phyloP scores from a whole-genome alignment of 306 rosid species.

The Gynostemma pentaphyllum region DNA sequence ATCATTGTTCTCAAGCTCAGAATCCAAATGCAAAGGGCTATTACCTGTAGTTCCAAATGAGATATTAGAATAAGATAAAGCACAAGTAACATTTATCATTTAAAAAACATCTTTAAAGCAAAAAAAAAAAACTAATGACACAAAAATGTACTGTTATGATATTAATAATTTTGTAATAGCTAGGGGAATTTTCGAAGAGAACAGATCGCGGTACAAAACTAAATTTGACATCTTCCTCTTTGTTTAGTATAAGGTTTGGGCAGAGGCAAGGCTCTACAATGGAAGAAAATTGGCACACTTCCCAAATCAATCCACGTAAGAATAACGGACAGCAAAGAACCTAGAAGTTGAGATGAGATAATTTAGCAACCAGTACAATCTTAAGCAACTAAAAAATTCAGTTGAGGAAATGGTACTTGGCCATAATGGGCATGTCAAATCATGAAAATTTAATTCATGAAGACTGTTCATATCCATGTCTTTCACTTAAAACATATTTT shows the following conservation, averaged over 20 bases:
- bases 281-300: not conserved
- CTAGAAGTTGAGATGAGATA: not conserved
- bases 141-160: not conserved
- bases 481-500: not conserved
- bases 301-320: not conserved
- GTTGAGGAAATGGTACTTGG: not conserved
- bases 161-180: too few relatives aligned
- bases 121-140: not conserved
- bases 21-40: constrained; percentile 31
- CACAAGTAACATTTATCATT: not conserved
- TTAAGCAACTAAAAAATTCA: not conserved
- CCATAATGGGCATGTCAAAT: not conserved
- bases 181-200: not conserved
- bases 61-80: constrained; percentile 5
- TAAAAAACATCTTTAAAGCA: too few relatives aligned
- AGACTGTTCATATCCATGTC: not conserved
- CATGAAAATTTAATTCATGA: not conserved
- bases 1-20: constrained; percentile 38
- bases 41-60: constrained; percentile 40
- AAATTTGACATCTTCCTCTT: too few relatives aligned
- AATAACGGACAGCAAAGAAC: not conserved
- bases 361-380: not conserved
- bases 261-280: not conserved
- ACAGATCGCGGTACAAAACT: too few relatives aligned
- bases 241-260: not conserved